These are phyloP conservation scores for Tulasnella sp. DNA, from an alignment of 768 basidiomycete genomes.

Conservation along the genomic window DNA sequence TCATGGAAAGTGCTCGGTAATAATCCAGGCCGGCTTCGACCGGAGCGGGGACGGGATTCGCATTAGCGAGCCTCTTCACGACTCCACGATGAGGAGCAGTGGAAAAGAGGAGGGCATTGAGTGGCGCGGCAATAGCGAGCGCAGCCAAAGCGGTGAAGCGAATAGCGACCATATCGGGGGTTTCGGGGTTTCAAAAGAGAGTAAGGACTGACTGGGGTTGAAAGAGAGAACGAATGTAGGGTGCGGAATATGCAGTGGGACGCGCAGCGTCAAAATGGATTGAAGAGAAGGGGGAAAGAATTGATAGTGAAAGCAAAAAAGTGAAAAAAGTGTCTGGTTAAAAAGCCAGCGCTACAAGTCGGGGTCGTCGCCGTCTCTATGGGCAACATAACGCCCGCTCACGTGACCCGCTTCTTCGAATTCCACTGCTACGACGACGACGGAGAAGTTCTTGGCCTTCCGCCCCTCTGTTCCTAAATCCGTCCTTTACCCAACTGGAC, in stretches of 20 bases:
- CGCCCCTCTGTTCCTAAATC: neutral
- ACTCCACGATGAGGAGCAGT: neutral
- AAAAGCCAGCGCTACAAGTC: neutral
- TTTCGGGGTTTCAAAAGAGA: neutral
- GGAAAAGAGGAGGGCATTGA: neutral
- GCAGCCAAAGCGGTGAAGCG: neutral
- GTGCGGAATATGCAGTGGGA: neutral
- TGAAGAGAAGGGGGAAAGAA: neutral
- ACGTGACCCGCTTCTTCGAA: neutral
- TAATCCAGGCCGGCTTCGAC: neutral
- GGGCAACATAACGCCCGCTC: neutral
- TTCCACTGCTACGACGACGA: neutral
- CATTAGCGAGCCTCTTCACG: neutral
- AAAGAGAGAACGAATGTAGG: neutral
- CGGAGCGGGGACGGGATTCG: neutral
- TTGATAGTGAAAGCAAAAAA: neutral
- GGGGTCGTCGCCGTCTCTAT: neutral
- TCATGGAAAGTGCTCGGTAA: neutral
- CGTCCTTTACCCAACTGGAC: neutral
- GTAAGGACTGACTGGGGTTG: neutral
- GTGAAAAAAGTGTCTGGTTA: neutral
- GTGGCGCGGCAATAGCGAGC: neutral
- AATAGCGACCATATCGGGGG: constrained; percentile 1
- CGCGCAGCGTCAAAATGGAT: neutral
- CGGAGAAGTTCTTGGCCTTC: neutral